Evolutionary conservation across 495 filamentous ascomycete genomes (phyloP).

Genomic region (Daldinia concentrica): DNA sequence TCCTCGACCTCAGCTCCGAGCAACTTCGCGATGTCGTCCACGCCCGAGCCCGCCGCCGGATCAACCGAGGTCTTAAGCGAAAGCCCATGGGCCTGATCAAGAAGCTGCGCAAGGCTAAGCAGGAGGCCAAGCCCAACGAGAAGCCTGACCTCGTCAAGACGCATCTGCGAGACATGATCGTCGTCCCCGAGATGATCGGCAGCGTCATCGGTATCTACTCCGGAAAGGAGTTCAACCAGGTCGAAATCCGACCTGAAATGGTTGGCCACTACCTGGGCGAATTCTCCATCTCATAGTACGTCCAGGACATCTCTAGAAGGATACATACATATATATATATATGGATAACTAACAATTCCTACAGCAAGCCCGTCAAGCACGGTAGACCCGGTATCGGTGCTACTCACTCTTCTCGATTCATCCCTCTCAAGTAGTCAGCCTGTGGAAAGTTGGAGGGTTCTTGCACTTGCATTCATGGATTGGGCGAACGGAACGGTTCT

Average conservation of each 20-base stretch:
- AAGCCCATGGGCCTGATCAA: constrained; percentile 99
- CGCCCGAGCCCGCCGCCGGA: constrained; percentile 96
- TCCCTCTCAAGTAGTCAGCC: constrained; percentile 34
- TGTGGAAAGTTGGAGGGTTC: constrained; percentile 34
- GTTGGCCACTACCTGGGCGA: constrained; percentile 99
- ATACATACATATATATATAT: not conserved
- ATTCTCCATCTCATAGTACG: constrained; percentile 99
- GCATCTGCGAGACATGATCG: constrained; percentile 98
- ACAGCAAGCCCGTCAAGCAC: constrained; percentile 99
- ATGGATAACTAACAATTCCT: constrained; percentile 51
- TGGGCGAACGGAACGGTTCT: constrained; percentile 46
- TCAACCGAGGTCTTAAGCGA: constrained; percentile 99
- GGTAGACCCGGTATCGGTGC: constrained; percentile 99
- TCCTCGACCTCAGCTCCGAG: constrained; percentile 97
- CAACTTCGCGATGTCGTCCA: constrained; percentile 99
- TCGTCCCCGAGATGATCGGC: constrained; percentile 99
- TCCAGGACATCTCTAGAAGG: constrained; percentile 39
- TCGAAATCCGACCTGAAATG: constrained; percentile 99
- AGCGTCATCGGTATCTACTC: constrained; percentile 98
- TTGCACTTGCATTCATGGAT: constrained; percentile 46
- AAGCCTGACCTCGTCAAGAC: constrained; percentile 97
- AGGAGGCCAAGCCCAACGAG: constrained; percentile 99
- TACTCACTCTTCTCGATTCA: constrained; percentile 91
- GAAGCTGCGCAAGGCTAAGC: constrained; percentile 99
- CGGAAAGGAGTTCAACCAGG: constrained; percentile 99